Percentiles rank a stretch among this genome's conserved stretches.
phyloP scores from a whole-genome alignment of 108 stramenopile species.

The Pseudonitzschia delicatissima region DNA sequence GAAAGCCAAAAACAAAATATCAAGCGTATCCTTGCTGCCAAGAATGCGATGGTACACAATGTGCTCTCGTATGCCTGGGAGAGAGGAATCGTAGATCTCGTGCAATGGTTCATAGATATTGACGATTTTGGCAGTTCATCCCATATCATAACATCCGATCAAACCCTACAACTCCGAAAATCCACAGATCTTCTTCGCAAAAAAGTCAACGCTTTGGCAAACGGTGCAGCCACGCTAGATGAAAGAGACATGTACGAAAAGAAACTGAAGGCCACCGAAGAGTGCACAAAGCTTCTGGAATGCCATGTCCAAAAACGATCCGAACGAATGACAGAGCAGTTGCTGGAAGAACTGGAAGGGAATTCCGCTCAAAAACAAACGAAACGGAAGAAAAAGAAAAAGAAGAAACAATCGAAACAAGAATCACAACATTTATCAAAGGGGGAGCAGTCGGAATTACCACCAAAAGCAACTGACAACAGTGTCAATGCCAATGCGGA shows the following conservation, averaged over 20 bases:
- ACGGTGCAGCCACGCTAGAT: background rate
- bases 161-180: no score
- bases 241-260: slow-evolving; percentile 26
- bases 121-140: no score
- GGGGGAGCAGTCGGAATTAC: background rate
- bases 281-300: slow-evolving; percentile 8
- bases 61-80: slow-evolving; percentile 46
- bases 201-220: background rate
- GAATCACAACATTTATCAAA: background rate
- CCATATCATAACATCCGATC: no score
- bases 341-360: background rate
- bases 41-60: slow-evolving; percentile 29
- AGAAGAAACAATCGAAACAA: background rate
- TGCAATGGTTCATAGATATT: slow-evolving; percentile 32
- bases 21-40: no score
- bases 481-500: background rate
- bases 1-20: no score
- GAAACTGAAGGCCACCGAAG: background rate
- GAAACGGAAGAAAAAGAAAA: slow-evolving; percentile 17
- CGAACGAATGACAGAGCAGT: background rate
- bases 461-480: background rate
- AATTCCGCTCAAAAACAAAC: slow-evolving; percentile 7
- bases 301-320: background rate
- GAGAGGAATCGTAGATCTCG: slow-evolving; percentile 40
- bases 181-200: no score